Base-by-base conservation (phyloP, 805 yeast genomes). In the Candida gorgasii region DNA sequence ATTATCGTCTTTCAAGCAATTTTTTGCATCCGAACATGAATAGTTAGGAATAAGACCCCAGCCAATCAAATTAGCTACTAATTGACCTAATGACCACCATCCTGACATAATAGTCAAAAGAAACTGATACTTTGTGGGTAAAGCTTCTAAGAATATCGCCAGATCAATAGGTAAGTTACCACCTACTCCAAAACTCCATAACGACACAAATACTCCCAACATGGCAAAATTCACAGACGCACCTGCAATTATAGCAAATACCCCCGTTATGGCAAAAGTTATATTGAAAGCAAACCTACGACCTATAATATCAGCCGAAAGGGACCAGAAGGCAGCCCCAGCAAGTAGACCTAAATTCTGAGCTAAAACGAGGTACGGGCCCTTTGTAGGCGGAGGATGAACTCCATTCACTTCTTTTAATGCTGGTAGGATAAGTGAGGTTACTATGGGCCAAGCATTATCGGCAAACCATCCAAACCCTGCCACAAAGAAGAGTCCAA, bases 51-150 rank as follows among this genome's bases (percentile, higher is more conserved):
- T 61, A 42, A 76, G 73, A 0, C 79, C 83, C 80, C 82, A 80
- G 4, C 81, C 73, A 30, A 78, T 51, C 14, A 78, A 58, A 23
- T 67, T 66, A 9, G 80, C 72, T 32, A 79, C 62, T 2, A 80
- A 69, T 54, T 80, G 84, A 23, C 84, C 85, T 26, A 80, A 63
- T 34, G 83, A 81, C 86, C 85, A 80, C 78, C 74, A 80, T 24
- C 68, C 62, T 15, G 82, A 78, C 67, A 67, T 54, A 4, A 54
- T 54, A 1, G 69, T 61, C 20, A 61, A 54, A 17, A 61, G 39
- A 59, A 59, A 62, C 37, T 59, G 57, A 37, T 58, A 46, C 9
- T 40, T 41, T 4, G 54, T 43, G 1, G 68, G 68, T 13, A 61
- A 43, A 20, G 59, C 61, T 32, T 62, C 66, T 13, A 61, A 34